Conservation (phyloP, 208 protist genomes). For the Leishmania guyanensis region DNA sequence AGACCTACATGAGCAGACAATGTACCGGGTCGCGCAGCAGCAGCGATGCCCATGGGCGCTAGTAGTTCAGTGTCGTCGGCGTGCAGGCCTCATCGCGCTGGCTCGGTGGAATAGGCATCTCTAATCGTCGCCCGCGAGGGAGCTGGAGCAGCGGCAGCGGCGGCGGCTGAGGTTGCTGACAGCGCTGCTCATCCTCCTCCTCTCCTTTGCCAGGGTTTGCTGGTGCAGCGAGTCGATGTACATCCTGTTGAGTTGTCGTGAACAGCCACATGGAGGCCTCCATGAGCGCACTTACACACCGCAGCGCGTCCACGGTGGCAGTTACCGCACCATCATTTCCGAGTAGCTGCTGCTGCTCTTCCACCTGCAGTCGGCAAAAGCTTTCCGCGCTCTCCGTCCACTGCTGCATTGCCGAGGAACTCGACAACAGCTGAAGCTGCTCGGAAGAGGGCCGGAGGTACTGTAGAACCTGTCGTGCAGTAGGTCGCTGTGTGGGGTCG, state of each 20-base stretch:
- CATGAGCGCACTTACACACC: conserved; percentile 32
- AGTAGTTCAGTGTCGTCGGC: conserved; percentile 32
- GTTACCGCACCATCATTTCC: background rate
- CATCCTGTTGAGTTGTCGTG: conserved; percentile 28
- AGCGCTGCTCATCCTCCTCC: conserved; percentile 10
- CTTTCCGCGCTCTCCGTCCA: conserved; percentile 30
- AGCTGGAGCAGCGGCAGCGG: conserved; percentile 4
- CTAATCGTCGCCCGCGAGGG: background rate
- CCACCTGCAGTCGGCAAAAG: conserved; percentile 4
- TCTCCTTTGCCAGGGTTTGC: background rate
- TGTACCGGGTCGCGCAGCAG: too few relatives aligned
- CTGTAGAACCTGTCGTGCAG: conserved; percentile 69
- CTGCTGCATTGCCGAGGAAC: conserved; percentile 22
- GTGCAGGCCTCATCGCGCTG: conserved; percentile 40
- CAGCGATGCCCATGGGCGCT: background rate
- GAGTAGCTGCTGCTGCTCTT: conserved; percentile 2
- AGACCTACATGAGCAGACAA: too few relatives aligned
- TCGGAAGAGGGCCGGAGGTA: conserved; percentile 55
- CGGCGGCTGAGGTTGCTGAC: background rate
- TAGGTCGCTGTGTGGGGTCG: conserved; percentile 65
- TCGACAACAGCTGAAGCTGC: conserved; percentile 29
- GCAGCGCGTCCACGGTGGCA: conserved; percentile 16
- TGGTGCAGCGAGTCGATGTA: background rate
- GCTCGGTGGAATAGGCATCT: conserved; percentile 17
- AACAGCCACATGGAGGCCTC: conserved; percentile 34